Conservation (phyloP, 768 basidiomycete genomes). For the Leccinellum albellum region DNA sequence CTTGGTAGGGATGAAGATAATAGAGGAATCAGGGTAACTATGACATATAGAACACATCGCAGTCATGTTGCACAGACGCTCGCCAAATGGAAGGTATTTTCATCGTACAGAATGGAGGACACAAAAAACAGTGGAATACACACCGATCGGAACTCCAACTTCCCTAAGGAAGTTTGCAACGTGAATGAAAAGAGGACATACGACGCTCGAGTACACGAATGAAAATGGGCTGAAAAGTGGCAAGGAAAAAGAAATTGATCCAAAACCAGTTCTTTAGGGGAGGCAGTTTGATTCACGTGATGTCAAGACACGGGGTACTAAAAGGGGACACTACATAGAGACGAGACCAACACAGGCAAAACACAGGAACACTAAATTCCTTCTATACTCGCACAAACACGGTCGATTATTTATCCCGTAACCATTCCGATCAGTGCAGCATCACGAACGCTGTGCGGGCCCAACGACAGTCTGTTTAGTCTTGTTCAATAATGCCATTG, state of each 20-base stretch:
- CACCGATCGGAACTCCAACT: neutral
- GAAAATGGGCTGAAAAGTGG: neutral
- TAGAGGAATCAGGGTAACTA: slow-evolving; percentile 85
- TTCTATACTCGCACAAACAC: neutral
- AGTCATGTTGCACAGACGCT: slow-evolving; percentile 45
- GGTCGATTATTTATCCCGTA: neutral
- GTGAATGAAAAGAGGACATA: neutral
- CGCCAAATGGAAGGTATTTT: slow-evolving; percentile 42
- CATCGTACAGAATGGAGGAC: slow-evolving; percentile 41
- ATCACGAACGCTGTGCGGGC: slow-evolving; percentile 1
- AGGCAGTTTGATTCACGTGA: neutral
- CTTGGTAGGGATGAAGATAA: neutral
- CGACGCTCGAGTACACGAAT: neutral
- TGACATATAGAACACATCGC: slow-evolving; percentile 70
- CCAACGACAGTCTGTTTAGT: slow-evolving; percentile 39
- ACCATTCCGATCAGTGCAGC: neutral
- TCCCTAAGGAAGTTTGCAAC: neutral
- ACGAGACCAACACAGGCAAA: too few species aligned
- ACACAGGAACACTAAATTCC: neutral
- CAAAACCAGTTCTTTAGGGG: too few species aligned
- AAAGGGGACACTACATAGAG: too few species aligned
- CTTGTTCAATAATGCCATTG: slow-evolving; percentile 35
- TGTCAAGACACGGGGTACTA: too few species aligned
- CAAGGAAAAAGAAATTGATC: neutral
- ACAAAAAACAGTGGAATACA: neutral